Evolutionary conservation across 768 basidiomycete species (phyloP).

Genomic region (Hirschioporus abietinus): DNA sequence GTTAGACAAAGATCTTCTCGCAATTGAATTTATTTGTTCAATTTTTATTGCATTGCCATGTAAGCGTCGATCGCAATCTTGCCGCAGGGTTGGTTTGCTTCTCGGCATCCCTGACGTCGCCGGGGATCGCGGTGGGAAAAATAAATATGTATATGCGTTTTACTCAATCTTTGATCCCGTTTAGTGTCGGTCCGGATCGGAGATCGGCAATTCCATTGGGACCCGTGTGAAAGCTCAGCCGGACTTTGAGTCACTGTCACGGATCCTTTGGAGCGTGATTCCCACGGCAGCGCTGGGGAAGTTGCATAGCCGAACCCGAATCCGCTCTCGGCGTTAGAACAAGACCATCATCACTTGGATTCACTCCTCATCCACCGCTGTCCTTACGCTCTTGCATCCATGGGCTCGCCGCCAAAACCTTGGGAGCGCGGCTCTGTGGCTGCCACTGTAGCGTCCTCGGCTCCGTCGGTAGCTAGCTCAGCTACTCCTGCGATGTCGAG

Average conservation of each 20-base stretch:
- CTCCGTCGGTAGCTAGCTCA: conserved; percentile 21
- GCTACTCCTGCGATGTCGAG: conserved; percentile 22
- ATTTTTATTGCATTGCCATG: neutral
- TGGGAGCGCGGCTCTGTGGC: conserved; percentile 66
- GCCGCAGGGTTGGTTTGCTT: neutral
- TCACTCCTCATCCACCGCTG: neutral
- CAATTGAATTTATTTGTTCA: neutral
- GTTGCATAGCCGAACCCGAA: neutral
- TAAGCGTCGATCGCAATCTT: neutral
- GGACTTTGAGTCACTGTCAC: neutral
- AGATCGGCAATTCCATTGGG: no score
- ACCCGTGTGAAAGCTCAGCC: neutral
- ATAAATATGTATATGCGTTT: neutral
- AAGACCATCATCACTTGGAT: neutral
- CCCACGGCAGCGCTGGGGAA: neutral
- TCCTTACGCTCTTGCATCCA: conserved; percentile 26
- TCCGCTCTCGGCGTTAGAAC: neutral
- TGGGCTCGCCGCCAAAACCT: conserved; percentile 86
- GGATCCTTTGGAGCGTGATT: neutral
- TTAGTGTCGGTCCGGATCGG: neutral
- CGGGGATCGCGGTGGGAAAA: neutral
- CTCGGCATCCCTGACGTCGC: neutral
- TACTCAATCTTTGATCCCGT: neutral
- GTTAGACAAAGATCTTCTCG: neutral
- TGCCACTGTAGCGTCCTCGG: conserved; percentile 20